Base-by-base conservation (phyloP, 2,329 filamentous ascomycete species). In the Cadophora gregata region DNA sequence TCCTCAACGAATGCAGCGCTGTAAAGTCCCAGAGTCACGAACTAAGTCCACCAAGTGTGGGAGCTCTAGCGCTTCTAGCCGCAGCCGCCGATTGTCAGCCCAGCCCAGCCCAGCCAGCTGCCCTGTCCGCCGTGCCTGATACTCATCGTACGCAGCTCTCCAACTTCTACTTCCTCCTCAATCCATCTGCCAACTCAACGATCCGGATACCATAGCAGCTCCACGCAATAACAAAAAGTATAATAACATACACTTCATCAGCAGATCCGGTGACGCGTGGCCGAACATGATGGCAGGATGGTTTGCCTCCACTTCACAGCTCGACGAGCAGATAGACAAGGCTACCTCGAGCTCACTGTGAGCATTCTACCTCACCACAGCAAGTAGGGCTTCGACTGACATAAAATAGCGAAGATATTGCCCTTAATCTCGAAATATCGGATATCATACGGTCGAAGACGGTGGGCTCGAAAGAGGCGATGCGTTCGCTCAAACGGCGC, bases 401-500 rank as follows among this genome's bases (percentile, higher is more conserved):
- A 31, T 36, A 42, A 55, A 65, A 21, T 75, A 96, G 93, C 73
- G 94, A 99, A 81, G 95, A 99, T 77, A 98, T 99, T 78, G 91
- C 96, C 48, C 88, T 97, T 73, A 98, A 98, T 79, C 89, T 99
- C 76, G 96, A 99, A 81, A 98, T 99, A 75, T 97, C 95, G 79
- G 96, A 99, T 82, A 85, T 97, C 74, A 97, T 99, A 79, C 89
- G 96, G 75, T 98, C 94, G 76, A 98, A 98, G 83, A 97, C 93
- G 21, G 95, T 99, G 60, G 93, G 94, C 79, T 95, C 96, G 63
- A 97, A 95, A 80, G 96, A 99, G 80, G 96, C 96, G 69, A 99
- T 99, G 96, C 92, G 93, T 78, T 95, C 93, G 51, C 83, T 99
- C 76, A 98, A 97, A 82, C 89, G 89, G 78, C 90, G 96, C 78